Base-by-base conservation (phyloP, 1,284 basidiomycete species). In the Coniferiporia weirii region DNA sequence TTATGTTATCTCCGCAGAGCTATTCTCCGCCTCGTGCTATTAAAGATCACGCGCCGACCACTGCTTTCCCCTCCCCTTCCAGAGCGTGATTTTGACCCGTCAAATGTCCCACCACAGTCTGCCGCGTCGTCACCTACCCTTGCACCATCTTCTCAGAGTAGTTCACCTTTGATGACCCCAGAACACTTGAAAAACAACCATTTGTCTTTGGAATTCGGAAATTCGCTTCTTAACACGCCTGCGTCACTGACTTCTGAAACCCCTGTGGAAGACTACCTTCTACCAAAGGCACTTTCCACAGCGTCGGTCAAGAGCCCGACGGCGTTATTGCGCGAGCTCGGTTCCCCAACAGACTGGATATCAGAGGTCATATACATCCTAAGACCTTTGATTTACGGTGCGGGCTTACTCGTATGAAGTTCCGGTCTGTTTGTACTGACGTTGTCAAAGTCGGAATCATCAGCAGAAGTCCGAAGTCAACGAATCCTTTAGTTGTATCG, bases 81-180 rank as follows among this genome's bases (percentile, higher is more conserved):
- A 15, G 89, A 93, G 70, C 82, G 93, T 55, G 91, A 94, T 67
- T 81, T 92, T 64, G 93, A 95, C 70, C 85, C 88, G 4, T 76
- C 87, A 3, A 76, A 79, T 40, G 68, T 93, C 27, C 80, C 87
- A 6, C 70, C 82, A 8, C 76, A 81, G 38, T 82, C 79, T 35
- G 74, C 74, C 48, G 69, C 76, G 19, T 79, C 80, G 17, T 82
- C 84, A 13, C 79, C 84, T 36, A 82, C 82, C 4, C 73, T 83
- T 56, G 79, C 76, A 27, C 78, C 84, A 4, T 82, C 83, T n/a
- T 77, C 70, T 13, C 69, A 77, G 32, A 72, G 75, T 2, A 75
- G 73, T 53, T 80, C 83, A 10, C 73, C 78, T 15, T 77, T 81
- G 20, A 71, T 74, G 32, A 89, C 82, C 54, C 89, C 90, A 7